These are phyloP conservation scores for Yamadazyma ubonensis DNA, from an alignment of 805 yeast genomes.

Conservation along the genomic window DNA sequence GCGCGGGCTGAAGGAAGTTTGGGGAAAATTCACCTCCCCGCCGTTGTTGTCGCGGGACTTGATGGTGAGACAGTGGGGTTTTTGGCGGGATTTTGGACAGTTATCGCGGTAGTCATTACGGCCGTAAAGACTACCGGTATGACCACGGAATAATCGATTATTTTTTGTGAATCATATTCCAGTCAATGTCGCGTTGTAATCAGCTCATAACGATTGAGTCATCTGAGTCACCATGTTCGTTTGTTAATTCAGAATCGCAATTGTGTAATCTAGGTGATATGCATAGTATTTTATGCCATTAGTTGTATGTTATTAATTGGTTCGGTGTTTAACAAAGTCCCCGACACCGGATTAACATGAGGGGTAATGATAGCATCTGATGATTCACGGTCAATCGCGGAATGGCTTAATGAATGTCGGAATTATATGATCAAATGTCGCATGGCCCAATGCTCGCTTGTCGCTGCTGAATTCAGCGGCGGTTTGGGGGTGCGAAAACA, in stretches of 20 bases:
- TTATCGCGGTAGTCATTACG: not conserved
- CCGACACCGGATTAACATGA: slow-evolving; percentile 7
- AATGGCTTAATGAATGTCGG: slow-evolving; percentile 16
- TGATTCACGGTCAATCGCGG: slow-evolving; percentile 6
- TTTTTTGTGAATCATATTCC: not conserved
- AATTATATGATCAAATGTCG: not conserved
- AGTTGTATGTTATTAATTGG: not conserved
- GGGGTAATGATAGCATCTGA: slow-evolving; percentile 1
- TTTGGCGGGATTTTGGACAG: not conserved
- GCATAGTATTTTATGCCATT: not conserved
- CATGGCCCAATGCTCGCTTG: not conserved
- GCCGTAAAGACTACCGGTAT: not conserved
- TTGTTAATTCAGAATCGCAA: not conserved
- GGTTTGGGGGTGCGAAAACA: too few relatives aligned
- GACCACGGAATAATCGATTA: not conserved
- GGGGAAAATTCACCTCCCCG: not conserved
- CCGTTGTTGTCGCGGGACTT: too few relatives aligned
- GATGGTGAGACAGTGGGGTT: not conserved
- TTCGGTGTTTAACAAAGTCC: not conserved
- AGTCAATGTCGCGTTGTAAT: not conserved
- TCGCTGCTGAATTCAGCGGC: not conserved
- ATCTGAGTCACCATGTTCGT: not conserved
- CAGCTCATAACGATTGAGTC: not conserved
- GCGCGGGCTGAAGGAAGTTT: slow-evolving; percentile 8
- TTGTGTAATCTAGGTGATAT: not conserved